phyloP scores from a whole-genome alignment of 2,329 filamentous ascomycete species.

The Alternaria longipes region DNA sequence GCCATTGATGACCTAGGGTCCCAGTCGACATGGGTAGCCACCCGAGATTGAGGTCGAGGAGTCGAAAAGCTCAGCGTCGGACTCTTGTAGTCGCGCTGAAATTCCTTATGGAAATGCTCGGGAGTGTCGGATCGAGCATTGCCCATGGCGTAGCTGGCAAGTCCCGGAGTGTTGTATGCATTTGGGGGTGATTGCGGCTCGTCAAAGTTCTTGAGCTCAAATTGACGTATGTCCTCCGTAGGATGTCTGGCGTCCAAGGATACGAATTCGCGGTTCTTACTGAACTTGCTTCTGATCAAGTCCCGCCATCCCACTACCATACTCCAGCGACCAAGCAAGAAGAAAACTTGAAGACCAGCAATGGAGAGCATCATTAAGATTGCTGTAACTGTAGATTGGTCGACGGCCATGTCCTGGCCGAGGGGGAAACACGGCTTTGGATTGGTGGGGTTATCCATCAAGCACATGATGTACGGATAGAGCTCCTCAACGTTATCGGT shows the following conservation, averaged over 20 bases:
- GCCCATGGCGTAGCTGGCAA: conserved; percentile 29
- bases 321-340: conserved; percentile 83
- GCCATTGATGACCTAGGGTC: conserved; percentile 50
- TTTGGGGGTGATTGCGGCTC: conserved; percentile 39
- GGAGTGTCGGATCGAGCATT: conserved; percentile 40
- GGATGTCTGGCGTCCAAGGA: conserved; percentile 76
- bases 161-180: conserved; percentile 37
- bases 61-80: conserved; percentile 54
- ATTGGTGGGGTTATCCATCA: conserved; percentile 66
- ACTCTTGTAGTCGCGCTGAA: conserved; percentile 51
- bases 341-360: conserved; percentile 84
- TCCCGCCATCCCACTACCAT: conserved; percentile 87
- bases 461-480: conserved; percentile 74
- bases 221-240: conserved; percentile 43
- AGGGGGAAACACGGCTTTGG: conserved; percentile 72
- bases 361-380: conserved; percentile 82
- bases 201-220: conserved; percentile 49
- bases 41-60: conserved; percentile 50
- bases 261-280: conserved; percentile 80
- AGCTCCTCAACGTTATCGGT: conserved; percentile 66
- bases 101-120: conserved; percentile 49
- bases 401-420: conserved; percentile 71
- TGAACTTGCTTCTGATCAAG: conserved; percentile 61
- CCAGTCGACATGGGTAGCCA: conserved; percentile 43
- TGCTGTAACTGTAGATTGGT: conserved; percentile 78